Evolutionary conservation across 1,139 yeast genomes (phyloP), one percentile per base, ranked within the genome.

Genomic region (Geotrichum europaeum): DNA sequence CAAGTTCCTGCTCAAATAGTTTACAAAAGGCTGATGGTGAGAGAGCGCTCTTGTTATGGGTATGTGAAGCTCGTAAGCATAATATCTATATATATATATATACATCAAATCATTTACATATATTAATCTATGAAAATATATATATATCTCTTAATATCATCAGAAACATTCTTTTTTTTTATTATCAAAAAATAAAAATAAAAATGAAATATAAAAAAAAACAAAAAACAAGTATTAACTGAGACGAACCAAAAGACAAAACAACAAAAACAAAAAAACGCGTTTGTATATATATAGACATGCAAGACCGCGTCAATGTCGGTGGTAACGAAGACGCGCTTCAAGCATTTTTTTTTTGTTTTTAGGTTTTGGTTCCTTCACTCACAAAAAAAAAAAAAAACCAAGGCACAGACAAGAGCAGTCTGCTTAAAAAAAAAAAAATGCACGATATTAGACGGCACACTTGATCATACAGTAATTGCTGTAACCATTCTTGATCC

Each of bases 401-500:
- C 25, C 25, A 24, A 30, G 9, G 5, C 34, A 9, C 34, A 30
- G 34, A 32, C 12, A 32, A 32, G 12, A 9, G 36, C 36, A 13
- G 25, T 24, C 25, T 24, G 25, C 25, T 24, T 10, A 12, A 34
- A 34, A n/a, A n/a, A 40, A 40, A 1, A 40, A 40, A 4, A 40
- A 40, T 7, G 2, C 20, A n/a, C 47, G 10, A 40, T 4, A 1
- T 40, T 40, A 40, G 22, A 40, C 47, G 18, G 47, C 47, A 40
- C 47, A 40, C 47, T 53, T 50, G 32, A 56, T 56, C 59, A 53
- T 60, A 52, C 62, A 56, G 43, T 56, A 60, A 22, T 50, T 57
- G 28, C 60, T 49, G 25, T 53, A 56, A 40, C 61, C 61, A 36
- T 61, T 59, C 34, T 57, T 36, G 49, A 58, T 58, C 63, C 63